Evolutionary conservation across 2,329 filamentous ascomycete genomes (phyloP).

Genomic region (Colletotrichum sp.): DNA sequence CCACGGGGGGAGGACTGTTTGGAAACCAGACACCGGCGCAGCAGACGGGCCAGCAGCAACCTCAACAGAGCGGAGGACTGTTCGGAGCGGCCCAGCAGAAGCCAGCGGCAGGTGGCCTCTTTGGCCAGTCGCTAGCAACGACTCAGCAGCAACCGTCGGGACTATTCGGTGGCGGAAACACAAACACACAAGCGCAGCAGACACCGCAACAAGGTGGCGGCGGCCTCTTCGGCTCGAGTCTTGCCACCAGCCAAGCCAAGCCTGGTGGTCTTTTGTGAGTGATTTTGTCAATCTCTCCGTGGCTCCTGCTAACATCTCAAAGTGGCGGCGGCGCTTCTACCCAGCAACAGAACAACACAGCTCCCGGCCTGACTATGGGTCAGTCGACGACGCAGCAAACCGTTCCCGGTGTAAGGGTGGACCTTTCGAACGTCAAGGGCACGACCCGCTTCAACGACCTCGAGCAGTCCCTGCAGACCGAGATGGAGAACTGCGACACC

Average conservation of each 20-base stretch:
- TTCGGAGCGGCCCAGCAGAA: constrained; percentile 34
- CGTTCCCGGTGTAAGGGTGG: constrained; percentile 77
- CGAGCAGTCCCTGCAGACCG: constrained; percentile 77
- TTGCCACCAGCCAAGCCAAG: constrained; percentile 27
- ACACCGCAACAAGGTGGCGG: constrained; percentile 17
- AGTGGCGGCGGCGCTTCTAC: constrained; percentile 12
- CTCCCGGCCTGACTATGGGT: constrained; percentile 49
- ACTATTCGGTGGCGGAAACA: constrained; percentile 33
- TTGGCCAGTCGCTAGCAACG: constrained; percentile 20
- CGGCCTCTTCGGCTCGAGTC: constrained; percentile 38
- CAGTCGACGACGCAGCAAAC: constrained; percentile 58
- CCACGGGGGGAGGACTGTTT: constrained; percentile 18
- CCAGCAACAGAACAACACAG: constrained; percentile 23
- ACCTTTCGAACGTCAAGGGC: constrained; percentile 77
- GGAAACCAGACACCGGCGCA: constrained; percentile 4
- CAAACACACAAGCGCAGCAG: constrained; percentile 23
- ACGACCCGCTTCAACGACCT: constrained; percentile 94
- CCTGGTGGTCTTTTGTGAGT: constrained; percentile 35
- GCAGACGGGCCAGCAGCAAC: constrained; percentile 24
- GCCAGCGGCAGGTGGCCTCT: constrained; percentile 25
- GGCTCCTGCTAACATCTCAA: background rate
- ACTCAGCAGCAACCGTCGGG: constrained; percentile 23
- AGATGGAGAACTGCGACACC: constrained; percentile 79
- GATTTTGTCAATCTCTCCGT: background rate
- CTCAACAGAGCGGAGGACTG: constrained; percentile 36